A percentile compares a stretch with the other conserved stretches of the same genome.
These are phyloP conservation scores for Prunella vulgaris DNA, from an alignment of 257 asterid genomes.

Conservation along the genomic window DNA sequence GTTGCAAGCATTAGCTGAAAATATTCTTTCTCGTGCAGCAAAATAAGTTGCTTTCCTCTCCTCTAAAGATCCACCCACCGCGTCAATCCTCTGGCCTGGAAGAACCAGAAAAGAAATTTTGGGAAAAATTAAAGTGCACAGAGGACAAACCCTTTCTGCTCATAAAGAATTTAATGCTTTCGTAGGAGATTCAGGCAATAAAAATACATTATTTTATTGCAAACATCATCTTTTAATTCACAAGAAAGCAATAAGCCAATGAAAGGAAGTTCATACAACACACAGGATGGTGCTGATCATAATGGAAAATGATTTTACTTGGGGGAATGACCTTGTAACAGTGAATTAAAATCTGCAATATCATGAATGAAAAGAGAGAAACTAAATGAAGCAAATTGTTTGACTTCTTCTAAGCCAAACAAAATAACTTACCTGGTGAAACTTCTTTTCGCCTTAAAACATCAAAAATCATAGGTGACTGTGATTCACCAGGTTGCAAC, in stretches of 20 bases:
- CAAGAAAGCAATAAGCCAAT: background rate
- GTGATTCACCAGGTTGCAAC: conserved; percentile 54
- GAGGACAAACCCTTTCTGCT: background rate
- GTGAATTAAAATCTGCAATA: conserved; percentile 11
- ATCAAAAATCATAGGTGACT: conserved; percentile 40
- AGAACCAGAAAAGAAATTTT: conserved; percentile 4
- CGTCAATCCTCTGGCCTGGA: conserved; percentile 31
- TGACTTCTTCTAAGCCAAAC: conserved; percentile 8
- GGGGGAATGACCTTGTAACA: background rate
- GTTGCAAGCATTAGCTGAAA: conserved; percentile 42
- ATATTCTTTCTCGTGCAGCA: conserved; percentile 70
- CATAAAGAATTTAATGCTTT: background rate
- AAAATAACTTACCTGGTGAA: conserved; percentile 46
- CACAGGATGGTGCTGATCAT: background rate
- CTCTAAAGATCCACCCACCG: conserved; percentile 41
- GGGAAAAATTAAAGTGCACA: background rate
- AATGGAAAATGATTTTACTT: conserved; percentile 10
- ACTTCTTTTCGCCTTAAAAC: conserved; percentile 48
- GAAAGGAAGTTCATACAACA: background rate
- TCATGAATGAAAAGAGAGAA: conserved; percentile 1
- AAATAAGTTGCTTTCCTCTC: conserved; percentile 73
- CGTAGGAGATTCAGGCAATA: background rate
- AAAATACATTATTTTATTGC: background rate
- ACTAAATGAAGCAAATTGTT: conserved; percentile 5
- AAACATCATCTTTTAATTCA: background rate